A percentile compares a stretch with the other conserved stretches of the same genome.
phyloP scores from a whole-genome alignment of 1,284 basidiomycete species.

The Singerocomus inundabilis region DNA sequence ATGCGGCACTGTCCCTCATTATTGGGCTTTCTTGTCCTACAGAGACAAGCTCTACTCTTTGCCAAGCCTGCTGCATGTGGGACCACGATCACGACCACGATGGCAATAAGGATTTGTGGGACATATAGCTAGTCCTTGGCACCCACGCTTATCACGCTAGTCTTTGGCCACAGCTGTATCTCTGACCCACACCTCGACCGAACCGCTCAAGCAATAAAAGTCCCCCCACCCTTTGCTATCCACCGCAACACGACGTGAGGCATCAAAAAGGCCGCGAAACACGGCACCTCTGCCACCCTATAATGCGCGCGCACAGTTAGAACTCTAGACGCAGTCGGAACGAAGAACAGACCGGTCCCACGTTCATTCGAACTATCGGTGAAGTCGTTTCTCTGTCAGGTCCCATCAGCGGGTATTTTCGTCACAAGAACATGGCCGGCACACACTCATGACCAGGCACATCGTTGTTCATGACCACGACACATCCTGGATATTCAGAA shows the following conservation, averaged over 20 bases:
- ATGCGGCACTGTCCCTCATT: neutral
- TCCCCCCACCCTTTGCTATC: slow-evolving; percentile 54
- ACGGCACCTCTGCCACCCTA: slow-evolving; percentile 37
- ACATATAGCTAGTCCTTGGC: no score
- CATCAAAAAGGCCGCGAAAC: slow-evolving; percentile 50
- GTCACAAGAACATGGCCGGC: slow-evolving; percentile 7
- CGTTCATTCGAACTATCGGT: slow-evolving; percentile 59
- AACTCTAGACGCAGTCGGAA: neutral
- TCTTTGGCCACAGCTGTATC: neutral
- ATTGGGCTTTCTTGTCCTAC: neutral
- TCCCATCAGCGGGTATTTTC: slow-evolving; percentile 21
- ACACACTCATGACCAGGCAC: slow-evolving; percentile 13
- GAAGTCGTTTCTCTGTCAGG: slow-evolving; percentile 27
- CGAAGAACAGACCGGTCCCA: slow-evolving; percentile 49
- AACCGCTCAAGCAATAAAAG: slow-evolving; percentile 53
- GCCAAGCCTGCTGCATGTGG: no score
- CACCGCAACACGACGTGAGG: slow-evolving; percentile 41
- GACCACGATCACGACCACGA: no score
- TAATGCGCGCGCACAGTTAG: slow-evolving; percentile 1
- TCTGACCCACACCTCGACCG: slow-evolving; percentile 58
- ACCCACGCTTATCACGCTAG: no score
- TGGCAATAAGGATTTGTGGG: no score
- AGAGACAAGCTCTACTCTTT: neutral
- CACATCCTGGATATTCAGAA: slow-evolving; percentile 52
- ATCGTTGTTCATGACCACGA: slow-evolving; percentile 65